Percentiles rank a stretch among this genome's conserved stretches.
phyloP scores from a whole-genome alignment of 202 grass and related monocot species.

The Setaria italica region DNA sequence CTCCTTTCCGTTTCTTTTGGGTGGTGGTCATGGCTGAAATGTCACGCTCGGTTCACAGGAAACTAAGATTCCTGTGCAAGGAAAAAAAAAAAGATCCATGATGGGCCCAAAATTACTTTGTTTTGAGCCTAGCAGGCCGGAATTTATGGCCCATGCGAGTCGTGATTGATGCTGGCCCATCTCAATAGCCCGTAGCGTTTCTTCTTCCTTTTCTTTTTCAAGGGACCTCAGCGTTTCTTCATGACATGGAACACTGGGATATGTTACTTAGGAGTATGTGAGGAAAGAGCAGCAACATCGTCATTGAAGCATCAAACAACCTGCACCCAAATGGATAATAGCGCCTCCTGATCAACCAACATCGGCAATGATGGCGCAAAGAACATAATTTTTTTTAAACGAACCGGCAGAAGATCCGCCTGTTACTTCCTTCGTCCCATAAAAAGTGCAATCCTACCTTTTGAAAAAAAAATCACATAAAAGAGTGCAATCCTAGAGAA shows the following conservation, averaged over 20 bases:
- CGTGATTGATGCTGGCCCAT: not conserved
- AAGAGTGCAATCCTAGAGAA: too few species aligned
- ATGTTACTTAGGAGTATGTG: not conserved
- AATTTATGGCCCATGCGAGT: too few species aligned
- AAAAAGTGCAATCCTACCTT: too few species aligned
- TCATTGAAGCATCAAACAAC: not conserved
- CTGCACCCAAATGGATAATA: not conserved
- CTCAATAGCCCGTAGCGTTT: too few species aligned
- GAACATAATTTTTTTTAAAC: not conserved
- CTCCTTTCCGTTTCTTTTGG: constrained; percentile 14
- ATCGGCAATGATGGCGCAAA: not conserved
- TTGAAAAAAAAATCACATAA: too few species aligned
- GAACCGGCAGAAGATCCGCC: too few species aligned
- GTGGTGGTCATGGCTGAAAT: not conserved
- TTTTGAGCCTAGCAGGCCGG: not conserved
- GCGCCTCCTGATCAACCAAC: too few species aligned
- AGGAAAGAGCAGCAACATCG: not conserved
- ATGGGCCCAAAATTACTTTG: not conserved
- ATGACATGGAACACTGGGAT: not conserved
- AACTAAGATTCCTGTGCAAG: constrained; percentile 18
- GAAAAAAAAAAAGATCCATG: not conserved
- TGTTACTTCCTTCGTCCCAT: too few species aligned
- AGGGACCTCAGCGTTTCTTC: not conserved
- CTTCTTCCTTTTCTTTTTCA: not conserved
- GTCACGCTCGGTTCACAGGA: constrained; percentile 27